phyloP scores from a whole-genome alignment of 805 yeast genomes.

The Metschnikowia peoriensis region DNA sequence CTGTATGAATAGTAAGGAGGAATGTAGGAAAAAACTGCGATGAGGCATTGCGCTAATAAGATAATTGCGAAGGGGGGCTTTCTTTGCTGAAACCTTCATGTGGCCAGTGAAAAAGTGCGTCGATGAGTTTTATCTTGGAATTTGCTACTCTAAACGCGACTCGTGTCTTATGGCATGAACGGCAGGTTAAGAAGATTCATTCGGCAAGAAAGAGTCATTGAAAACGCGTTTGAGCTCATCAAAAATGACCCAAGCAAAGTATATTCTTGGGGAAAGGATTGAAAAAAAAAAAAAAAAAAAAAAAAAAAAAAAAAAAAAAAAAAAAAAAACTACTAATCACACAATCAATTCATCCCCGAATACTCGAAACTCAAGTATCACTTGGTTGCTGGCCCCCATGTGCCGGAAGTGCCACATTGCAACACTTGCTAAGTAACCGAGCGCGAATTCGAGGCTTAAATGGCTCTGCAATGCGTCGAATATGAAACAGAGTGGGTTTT shows the following conservation, averaged over 20 bases:
- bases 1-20: not conserved
- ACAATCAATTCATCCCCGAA: no score
- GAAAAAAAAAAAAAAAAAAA: no score
- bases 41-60: not conserved
- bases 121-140: conserved; percentile 7
- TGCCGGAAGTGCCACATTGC: conserved; percentile 6
- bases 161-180: conserved; percentile 1
- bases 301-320: no score
- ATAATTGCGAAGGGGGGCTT: not conserved
- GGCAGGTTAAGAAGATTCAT: not conserved
- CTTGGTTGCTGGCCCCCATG: not conserved
- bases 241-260: no score
- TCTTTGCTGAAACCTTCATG: not conserved
- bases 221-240: no score
- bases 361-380: not conserved
- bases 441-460: not conserved
- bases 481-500: conserved; percentile 6
- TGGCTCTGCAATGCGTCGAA: conserved; percentile 7
- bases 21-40: not conserved
- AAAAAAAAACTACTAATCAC: no score
- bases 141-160: conserved; percentile 5
- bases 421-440: not conserved
- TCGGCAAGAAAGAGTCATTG: not conserved
- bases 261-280: no score
- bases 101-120: not conserved